phyloP scores from a whole-genome alignment of 2,329 filamentous ascomycete species.

The Stemphylium lycopersici region DNA sequence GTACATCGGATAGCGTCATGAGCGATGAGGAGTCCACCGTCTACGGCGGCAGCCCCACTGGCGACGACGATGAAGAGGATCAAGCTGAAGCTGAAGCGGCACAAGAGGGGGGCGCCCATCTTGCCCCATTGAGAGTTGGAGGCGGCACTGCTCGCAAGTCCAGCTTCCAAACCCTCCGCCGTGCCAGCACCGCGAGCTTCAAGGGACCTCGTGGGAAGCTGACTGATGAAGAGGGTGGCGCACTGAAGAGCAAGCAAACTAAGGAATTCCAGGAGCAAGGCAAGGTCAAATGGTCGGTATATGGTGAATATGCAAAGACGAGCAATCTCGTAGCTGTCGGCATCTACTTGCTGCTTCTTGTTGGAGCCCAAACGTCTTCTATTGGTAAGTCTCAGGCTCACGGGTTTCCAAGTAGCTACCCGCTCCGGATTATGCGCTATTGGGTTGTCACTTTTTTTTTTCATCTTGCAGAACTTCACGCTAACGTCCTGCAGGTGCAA shows the following conservation, averaged over 20 bases:
- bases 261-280: slow-evolving; percentile 93
- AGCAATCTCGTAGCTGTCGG: slow-evolving; percentile 85
- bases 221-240: slow-evolving; percentile 79
- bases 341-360: slow-evolving; percentile 77
- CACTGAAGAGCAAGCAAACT: slow-evolving; percentile 77
- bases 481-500: slow-evolving; percentile 64
- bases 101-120: slow-evolving; percentile 72
- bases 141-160: slow-evolving; percentile 64
- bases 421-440: slow-evolving; percentile 5
- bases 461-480: slow-evolving; percentile 15
- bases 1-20: slow-evolving; percentile 60
- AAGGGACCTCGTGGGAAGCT: slow-evolving; percentile 83
- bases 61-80: slow-evolving; percentile 58
- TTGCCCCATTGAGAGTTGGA: slow-evolving; percentile 73
- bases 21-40: slow-evolving; percentile 73
- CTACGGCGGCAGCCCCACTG: slow-evolving; percentile 57
- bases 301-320: slow-evolving; percentile 90
- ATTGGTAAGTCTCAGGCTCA: slow-evolving; percentile 64
- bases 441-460: slow-evolving; percentile 31
- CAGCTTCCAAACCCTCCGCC: slow-evolving; percentile 81
- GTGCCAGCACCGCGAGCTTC: slow-evolving; percentile 92
- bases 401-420: background rate
- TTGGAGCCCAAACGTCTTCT: slow-evolving; percentile 80
- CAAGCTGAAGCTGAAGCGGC: slow-evolving; percentile 62
- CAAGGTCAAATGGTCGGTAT: slow-evolving; percentile 97